Base-by-base conservation (phyloP, 192 early-diverging fungal species). In the Podochytrium sp. region DNA sequence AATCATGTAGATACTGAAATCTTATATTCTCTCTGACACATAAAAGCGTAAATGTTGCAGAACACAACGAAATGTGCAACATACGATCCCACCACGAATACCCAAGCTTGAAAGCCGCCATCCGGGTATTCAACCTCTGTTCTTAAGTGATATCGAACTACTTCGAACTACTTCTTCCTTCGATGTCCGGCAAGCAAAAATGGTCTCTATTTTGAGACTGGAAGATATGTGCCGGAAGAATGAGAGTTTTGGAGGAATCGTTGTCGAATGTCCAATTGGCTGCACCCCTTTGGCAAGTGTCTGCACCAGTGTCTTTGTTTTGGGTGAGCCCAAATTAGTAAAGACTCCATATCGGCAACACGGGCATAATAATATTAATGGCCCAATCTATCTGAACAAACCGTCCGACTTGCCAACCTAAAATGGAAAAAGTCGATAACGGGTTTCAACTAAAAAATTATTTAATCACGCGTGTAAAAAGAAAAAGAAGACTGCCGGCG, bases 1-100 rank as follows among this genome's bases (percentile, higher is more conserved):
- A 12, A 74, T 32, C 32, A 73, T 53, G 30, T 65, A 65, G 42
- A 65, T 65, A 16, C 63, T 42, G 27, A 65, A 65, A 12, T n/a
- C n/a, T n/a, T n/a, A n/a, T n/a, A n/a, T n/a, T n/a, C n/a, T n/a
- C n/a, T n/a, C n/a, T n/a, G n/a, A n/a, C n/a, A n/a, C n/a, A n/a
- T n/a, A n/a, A n/a, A n/a, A n/a, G 39, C 12, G 63, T 65, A 65
- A 4, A 47, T 29, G 47, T 23, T 29, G 4, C 63, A 37, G 29
- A 43, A 65, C 12, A 62, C 35, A 47, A 65, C 63, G 38, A 40
- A 65, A 38, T 65, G 37, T 4, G 63, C 63, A 27, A 65, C n/a
- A 29, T 43, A 65, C 0, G 63, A 29, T 29, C 63, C 63, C 20
- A 27, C 14, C 0, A 65, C 41, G 23, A 65, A 37, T 0, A 65